Evolutionary conservation across 805 yeast genomes (phyloP).

Genomic region (Ogataea nitratoaversa): DNA sequence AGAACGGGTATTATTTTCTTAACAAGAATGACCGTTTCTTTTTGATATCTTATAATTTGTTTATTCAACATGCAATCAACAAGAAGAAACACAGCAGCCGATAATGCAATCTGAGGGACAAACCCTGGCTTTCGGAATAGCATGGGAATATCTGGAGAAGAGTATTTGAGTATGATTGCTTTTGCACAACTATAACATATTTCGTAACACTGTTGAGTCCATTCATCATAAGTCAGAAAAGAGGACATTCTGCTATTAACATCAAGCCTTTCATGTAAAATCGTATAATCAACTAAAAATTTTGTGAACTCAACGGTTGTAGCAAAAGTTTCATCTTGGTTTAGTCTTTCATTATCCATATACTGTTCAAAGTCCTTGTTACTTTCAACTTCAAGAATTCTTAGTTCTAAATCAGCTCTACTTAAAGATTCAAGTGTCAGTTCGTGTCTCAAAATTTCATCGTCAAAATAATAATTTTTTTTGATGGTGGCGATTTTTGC

Average conservation of each 20-base stretch:
- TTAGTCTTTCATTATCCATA: slow-evolving; percentile 16
- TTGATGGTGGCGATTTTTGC: slow-evolving; percentile 24
- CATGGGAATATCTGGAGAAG: slow-evolving; percentile 13
- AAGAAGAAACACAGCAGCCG: slow-evolving; percentile 26
- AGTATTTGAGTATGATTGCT: slow-evolving; percentile 13
- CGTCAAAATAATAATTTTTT: slow-evolving; percentile 24
- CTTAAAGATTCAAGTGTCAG: slow-evolving; percentile 15
- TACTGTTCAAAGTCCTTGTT: slow-evolving; percentile 18
- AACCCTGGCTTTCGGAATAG: slow-evolving; percentile 22
- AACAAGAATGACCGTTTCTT: slow-evolving; percentile 12
- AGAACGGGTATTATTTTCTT: slow-evolving; percentile 17
- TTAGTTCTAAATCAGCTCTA: slow-evolving; percentile 25
- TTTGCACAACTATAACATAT: slow-evolving; percentile 22
- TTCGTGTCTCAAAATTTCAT: slow-evolving; percentile 12
- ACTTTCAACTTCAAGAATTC: slow-evolving; percentile 19
- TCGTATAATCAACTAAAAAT: slow-evolving; percentile 13
- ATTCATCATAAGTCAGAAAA: slow-evolving; percentile 21
- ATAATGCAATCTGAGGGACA: slow-evolving; percentile 22
- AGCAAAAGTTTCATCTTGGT: slow-evolving; percentile 10
- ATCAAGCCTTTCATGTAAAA: slow-evolving; percentile 25
- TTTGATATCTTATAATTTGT: slow-evolving; percentile 15
- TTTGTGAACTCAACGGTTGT: slow-evolving; percentile 14
- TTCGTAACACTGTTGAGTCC: slow-evolving; percentile 20
- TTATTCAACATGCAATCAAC: slow-evolving; percentile 27
- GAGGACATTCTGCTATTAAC: slow-evolving; percentile 28